These are phyloP conservation scores for Magnusiomyces sp. DNA, from an alignment of 1,139 yeast species.

Conservation along the genomic window DNA sequence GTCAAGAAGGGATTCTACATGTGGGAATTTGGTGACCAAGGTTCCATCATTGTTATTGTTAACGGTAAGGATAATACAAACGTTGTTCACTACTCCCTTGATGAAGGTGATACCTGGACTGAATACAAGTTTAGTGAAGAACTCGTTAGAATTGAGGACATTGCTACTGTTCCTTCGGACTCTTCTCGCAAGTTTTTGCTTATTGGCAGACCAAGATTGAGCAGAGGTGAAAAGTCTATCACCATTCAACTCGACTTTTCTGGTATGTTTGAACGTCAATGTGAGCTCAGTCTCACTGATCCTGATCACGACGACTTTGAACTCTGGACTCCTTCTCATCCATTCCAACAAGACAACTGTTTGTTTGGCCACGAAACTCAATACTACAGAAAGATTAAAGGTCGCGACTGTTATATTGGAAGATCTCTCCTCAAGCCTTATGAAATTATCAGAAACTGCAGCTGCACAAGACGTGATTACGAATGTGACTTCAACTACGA, in stretches of 20 bases:
- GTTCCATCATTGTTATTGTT: constrained; percentile 72
- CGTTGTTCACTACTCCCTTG: constrained; percentile 54
- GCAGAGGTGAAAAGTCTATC: constrained; percentile 36
- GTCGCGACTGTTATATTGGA: constrained; percentile 74
- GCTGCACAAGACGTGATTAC: constrained; percentile 79
- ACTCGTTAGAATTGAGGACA: constrained; percentile 51
- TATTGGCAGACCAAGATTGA: constrained; percentile 37
- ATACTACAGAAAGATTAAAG: constrained; percentile 63
- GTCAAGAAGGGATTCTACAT: constrained; percentile 61
- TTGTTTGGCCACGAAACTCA: constrained; percentile 81
- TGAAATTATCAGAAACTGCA: constrained; percentile 55
- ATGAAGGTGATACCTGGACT: constrained; percentile 74
- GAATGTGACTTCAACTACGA: constrained; percentile 89
- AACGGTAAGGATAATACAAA: constrained; percentile 51
- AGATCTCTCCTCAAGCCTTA: constrained; percentile 39
- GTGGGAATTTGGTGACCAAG: constrained; percentile 98
- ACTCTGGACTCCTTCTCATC: constrained; percentile 73
- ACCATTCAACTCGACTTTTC: constrained; percentile 65
- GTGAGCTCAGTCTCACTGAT: constrained; percentile 54
- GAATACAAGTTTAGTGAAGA: constrained; percentile 55
- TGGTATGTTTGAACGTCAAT: constrained; percentile 54
- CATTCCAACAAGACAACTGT: constrained; percentile 51
- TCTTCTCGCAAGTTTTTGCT: constrained; percentile 68
- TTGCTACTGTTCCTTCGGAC: constrained; percentile 88
- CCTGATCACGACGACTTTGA: constrained; percentile 66